These are phyloP conservation scores for Chaetomium fimeti DNA, from an alignment of 495 filamentous ascomycete genomes.

Conservation along the genomic window DNA sequence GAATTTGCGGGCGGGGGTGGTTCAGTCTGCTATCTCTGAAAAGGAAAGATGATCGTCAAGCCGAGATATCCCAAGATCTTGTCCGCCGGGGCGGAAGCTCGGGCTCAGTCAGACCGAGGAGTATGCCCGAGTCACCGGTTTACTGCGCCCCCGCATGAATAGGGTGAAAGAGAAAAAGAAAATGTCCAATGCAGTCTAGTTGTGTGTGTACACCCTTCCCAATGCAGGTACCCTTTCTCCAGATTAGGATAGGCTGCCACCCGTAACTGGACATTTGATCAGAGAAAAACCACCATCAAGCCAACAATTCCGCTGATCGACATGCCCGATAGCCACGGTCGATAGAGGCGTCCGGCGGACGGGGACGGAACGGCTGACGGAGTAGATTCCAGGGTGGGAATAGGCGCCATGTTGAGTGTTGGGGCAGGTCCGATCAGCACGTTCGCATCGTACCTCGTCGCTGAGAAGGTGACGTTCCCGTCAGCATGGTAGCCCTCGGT, in stretches of 20 bases:
- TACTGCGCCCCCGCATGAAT: background rate
- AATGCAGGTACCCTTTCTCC: conserved; percentile 30
- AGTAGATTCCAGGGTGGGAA: conserved; percentile 18
- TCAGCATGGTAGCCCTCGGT: conserved; percentile 32
- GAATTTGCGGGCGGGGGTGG: background rate
- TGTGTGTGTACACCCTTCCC: conserved; percentile 1
- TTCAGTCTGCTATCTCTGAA: conserved; percentile 7
- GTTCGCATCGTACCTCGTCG: conserved; percentile 23
- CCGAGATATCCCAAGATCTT: background rate
- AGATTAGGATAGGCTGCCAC: conserved; percentile 10
- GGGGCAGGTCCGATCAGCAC: conserved; percentile 30
- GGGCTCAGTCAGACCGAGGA: background rate
- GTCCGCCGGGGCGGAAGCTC: background rate
- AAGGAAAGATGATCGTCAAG: conserved; percentile 8
- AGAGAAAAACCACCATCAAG: conserved; percentile 22
- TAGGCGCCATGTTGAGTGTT: conserved; percentile 2
- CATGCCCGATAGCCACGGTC: conserved; percentile 23
- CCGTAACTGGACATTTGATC: conserved; percentile 17
- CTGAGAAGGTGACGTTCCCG: conserved; percentile 34
- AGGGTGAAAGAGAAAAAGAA: conserved; percentile 1
- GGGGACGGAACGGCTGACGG: background rate
- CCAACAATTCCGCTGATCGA: conserved; percentile 30
- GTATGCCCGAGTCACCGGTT: background rate
- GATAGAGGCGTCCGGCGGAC: background rate
- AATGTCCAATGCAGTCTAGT: background rate